A percentile compares a stretch with the other conserved stretches of the same genome.
Conservation (phyloP, 106 monocot species). For the Phalaenopsis equestris region DNA sequence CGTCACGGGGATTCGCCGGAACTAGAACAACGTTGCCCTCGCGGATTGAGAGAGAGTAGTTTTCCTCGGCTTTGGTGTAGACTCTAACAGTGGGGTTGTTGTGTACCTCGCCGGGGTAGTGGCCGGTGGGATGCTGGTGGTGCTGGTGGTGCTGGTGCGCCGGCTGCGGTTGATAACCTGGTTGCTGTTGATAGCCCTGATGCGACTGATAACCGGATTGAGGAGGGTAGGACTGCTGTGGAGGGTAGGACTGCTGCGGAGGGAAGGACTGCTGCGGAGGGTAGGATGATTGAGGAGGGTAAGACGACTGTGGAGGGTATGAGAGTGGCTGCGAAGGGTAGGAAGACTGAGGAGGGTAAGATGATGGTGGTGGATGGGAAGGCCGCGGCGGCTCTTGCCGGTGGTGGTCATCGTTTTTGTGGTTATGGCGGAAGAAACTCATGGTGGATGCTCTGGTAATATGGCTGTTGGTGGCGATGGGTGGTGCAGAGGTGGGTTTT, state of each 20-base stretch:
- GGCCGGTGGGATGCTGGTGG: not conserved
- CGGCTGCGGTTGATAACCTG: not conserved
- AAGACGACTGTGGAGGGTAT: no score
- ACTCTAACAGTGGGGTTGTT: constrained; percentile 46
- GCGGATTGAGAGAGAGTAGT: constrained; percentile 48
- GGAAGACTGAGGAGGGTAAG: no score
- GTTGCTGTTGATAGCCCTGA: no score
- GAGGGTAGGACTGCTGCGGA: not conserved
- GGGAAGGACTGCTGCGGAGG: not conserved
- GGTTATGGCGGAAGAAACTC: constrained; percentile 11
- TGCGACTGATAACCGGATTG: no score
- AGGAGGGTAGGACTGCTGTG: no score
- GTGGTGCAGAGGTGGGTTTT: not conserved
- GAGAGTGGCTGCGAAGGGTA: no score
- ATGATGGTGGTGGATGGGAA: no score
- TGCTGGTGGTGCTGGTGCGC: not conserved
- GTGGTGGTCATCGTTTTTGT: not conserved
- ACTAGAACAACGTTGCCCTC: constrained; percentile 51
- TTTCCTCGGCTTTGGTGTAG: constrained; percentile 38
- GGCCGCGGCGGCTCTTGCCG: not conserved
- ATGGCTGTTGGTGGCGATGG: not conserved
- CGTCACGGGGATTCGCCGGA: constrained; percentile 37
- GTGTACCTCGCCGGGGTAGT: not conserved
- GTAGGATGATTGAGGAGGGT: not conserved
- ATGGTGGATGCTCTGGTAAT: not conserved